Base-by-base conservation (phyloP, 768 basidiomycete genomes). In the Pleurotus citrinopileatus region DNA sequence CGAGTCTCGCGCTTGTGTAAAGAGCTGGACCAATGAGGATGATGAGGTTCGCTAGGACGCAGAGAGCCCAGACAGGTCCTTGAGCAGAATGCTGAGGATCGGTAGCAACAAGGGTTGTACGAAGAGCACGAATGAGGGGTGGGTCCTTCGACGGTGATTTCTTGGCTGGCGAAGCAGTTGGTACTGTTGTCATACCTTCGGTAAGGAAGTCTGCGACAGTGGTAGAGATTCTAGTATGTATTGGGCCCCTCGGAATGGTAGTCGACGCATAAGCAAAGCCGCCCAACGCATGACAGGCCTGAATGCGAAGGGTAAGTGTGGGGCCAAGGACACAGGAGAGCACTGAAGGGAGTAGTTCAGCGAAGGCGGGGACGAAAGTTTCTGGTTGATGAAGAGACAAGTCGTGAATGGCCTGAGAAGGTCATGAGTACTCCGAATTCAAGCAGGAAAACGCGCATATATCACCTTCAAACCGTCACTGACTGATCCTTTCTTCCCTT, bases 401-500 rank as follows among this genome's bases (percentile, higher is more conserved):
- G 58, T 91, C 86, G 57, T 87, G 83, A 26, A 91, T 76, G 3
- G 89, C 89, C 89, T 91, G 52, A 9, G 34, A 40, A 42, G 27
- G 59, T 65, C 36, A 56, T 46, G 44, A 50, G 42, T 25, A 40
- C 8, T 1, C 17, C 38, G 38, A 15, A 19, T 32, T 6, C 40
- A 13, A 53, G 40, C 23, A 37, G 53, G 44, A 57, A 52, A 57
- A 22, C 28, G 32, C 37, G 38, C 45, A 53, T 48, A 52, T 64
- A 68, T 60, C 63, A 86, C 91, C 79, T 85, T 89, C 42, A 91
- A 75, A 19, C 87, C 89, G 65, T 94, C 91, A 28, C 79, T 86
- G 1, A 76, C 79, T 3, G 91, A 83, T 0, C 91, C 91, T 62
- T 91, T 92, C 73, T 93, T 93, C 8, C 91, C 91, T 65, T 94